Evolutionary conservation across 2,329 filamentous ascomycete genomes (phyloP).

Genomic region (Triangularia verruculosa): DNA sequence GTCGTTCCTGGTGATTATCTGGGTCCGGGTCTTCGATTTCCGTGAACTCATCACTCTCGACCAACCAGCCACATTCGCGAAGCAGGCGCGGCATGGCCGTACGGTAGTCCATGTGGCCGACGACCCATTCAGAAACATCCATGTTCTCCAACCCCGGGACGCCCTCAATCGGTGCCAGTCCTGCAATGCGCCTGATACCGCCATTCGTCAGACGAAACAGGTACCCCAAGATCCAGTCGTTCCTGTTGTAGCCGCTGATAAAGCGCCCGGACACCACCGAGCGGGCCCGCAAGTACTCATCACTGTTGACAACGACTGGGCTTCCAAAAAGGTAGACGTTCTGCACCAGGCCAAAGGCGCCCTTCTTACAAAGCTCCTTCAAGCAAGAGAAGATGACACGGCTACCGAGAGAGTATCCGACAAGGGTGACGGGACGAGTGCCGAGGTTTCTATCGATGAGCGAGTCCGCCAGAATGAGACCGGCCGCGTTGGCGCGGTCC

Average conservation of each 20-base stretch:
- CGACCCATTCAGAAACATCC: constrained; percentile 79
- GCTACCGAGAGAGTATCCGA: constrained; percentile 90
- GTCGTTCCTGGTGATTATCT: constrained; percentile 82
- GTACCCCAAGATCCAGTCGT: constrained; percentile 97
- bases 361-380: constrained; percentile 78
- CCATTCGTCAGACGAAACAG: constrained; percentile 92
- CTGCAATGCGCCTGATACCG: constrained; percentile 84
- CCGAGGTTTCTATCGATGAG: constrained; percentile 89
- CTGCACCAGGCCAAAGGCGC: constrained; percentile 82
- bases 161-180: constrained; percentile 71
- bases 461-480: constrained; percentile 90
- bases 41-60: constrained; percentile 88
- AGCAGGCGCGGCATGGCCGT: constrained; percentile 85
- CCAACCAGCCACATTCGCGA: constrained; percentile 83
- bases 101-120: constrained; percentile 96
- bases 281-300: constrained; percentile 78
- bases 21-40: constrained; percentile 98
- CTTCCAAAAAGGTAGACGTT: constrained; percentile 95
- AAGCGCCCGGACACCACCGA: constrained; percentile 90
- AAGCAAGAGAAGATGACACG: constrained; percentile 91
- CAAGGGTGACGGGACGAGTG: constrained; percentile 84
- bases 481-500: constrained; percentile 81
- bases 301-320: constrained; percentile 84
- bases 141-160: constrained; percentile 85
- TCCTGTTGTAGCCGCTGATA: constrained; percentile 88